Evolutionary conservation across 2,329 filamentous ascomycete genomes (phyloP), one percentile per base, ranked within the genome.

Genomic region (Aaosphaeria pasadenensis): DNA sequence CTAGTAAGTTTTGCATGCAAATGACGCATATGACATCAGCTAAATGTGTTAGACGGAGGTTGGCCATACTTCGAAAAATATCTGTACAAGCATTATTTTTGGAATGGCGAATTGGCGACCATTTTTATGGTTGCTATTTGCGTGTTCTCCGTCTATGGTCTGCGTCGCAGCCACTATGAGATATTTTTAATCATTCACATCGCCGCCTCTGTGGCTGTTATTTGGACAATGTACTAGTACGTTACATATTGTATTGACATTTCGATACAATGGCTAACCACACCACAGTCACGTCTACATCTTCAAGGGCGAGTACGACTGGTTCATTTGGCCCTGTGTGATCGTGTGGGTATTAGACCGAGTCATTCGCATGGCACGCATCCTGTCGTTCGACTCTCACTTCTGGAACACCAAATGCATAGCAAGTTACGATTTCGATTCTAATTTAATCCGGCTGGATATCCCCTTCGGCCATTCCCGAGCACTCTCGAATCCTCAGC

Each of bases 151-250:
- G 64, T 79, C 0, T 79, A 77, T 51, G 78, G 74, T 60, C 66
- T 83, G 13, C 73, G 81, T 0, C 72, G 76, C 5, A 73, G 73
- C 7, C 71, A 74, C n/a, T 85, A 59, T 48, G 67, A 71, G 43
- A 24, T 67, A 46, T 59, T 74, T 56, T 53, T 81, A 74, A 3
- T 70, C 61, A 36, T 72, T 56, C 40, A 79, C 75, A 50, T 78
- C 64, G 45, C 71, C 64, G 31, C 67, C 50, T 64, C 65, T 11
- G 53, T 69, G 35, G 50, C 80, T 0, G 60, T 80, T 0, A 57
- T 84, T 1, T 59, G 76, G 31, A 74, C 74, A 0, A 77, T 82
- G 72, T 77, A 78, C 35, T 75, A 75, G 75, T 79, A 67, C 54
- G 78, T 70, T 4, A 11, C 6, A 29, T 42, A 24, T 24, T 24